Evolutionary conservation across 1,284 basidiomycete genomes (phyloP).

Genomic region (Agroathelia rolfsii): DNA sequence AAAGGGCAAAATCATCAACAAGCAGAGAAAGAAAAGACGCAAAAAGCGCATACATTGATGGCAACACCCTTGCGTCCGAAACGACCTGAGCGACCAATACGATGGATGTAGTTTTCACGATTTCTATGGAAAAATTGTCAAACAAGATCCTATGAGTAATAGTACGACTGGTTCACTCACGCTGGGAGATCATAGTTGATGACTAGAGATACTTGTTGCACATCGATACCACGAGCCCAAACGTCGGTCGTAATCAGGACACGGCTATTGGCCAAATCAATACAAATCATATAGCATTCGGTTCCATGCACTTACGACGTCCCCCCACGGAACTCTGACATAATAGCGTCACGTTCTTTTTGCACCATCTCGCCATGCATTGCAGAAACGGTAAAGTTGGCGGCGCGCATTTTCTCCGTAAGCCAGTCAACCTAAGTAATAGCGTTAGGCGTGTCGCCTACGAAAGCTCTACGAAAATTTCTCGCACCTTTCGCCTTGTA

Average conservation of each 20-base stretch:
- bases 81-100: constrained; percentile 91
- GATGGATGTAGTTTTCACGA: constrained; percentile 98
- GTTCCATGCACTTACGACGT: constrained; percentile 64
- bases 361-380: constrained; percentile 99
- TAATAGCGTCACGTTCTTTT: constrained; percentile 97
- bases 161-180: constrained; percentile 33
- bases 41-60: constrained; percentile 57
- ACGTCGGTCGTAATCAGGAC: constrained; percentile 97
- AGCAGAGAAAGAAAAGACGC: constrained; percentile 8
- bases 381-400: constrained; percentile 94
- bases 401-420: constrained; percentile 96
- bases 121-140: constrained; percentile 39
- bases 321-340: constrained; percentile 96
- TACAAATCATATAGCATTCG: no score
- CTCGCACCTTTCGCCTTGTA: constrained; percentile 83
- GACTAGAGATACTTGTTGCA: constrained; percentile 95
- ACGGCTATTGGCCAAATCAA: constrained; percentile 40
- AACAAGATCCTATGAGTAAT: constrained; percentile 11
- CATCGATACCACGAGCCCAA: constrained; percentile 98
- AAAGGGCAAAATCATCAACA: constrained; percentile 9
- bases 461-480: constrained; percentile 1
- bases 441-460: constrained; percentile 8
- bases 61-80: constrained; percentile 93
- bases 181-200: constrained; percentile 97
- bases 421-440: constrained; percentile 87